Conservation (phyloP, 2,329 filamentous ascomycete genomes). For the Pseudophaeomoniella oleicola region DNA sequence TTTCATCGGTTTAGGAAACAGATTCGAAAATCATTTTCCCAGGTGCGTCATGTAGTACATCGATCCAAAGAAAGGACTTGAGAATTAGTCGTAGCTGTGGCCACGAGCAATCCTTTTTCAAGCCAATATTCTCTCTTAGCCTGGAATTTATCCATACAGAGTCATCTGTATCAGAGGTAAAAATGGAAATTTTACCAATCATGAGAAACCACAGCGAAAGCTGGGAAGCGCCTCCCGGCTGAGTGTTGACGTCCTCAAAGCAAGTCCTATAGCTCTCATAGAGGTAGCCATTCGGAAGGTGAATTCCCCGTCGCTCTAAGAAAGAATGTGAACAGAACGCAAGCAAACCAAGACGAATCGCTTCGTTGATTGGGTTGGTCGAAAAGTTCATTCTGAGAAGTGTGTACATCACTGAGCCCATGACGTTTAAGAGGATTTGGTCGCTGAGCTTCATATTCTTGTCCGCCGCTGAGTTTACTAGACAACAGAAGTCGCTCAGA, state of each 20-base stretch:
- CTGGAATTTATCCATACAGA: no score
- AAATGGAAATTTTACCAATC: conserved; percentile 7
- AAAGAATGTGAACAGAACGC: conserved; percentile 25
- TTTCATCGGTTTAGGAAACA: no score
- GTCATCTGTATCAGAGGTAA: no score
- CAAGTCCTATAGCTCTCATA: conserved; percentile 5
- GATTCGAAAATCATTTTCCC: no score
- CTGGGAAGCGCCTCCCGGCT: conserved; percentile 2
- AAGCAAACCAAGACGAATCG: conserved; percentile 25
- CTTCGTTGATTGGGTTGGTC: conserved; percentile 17
- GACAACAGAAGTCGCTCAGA: conserved; percentile 13
- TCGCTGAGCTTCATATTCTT: conserved; percentile 9
- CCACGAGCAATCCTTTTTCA: no score
- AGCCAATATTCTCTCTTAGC: no score
- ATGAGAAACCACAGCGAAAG: conserved; percentile 11
- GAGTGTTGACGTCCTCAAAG: conserved; percentile 4
- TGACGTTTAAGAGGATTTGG: conserved; percentile 15
- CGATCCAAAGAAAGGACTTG: no score
- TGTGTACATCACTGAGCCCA: conserved; percentile 27
- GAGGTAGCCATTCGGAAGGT: conserved; percentile 9
- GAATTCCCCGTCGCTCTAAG: conserved; percentile 20
- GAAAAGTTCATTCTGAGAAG: conserved; percentile 20
- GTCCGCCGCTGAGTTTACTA: conserved; percentile 14
- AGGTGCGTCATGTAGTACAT: no score
- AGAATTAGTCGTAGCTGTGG: no score